phyloP scores from a whole-genome alignment of 192 early-diverging fungal genomes.

The Spizellomyces sp. region DNA sequence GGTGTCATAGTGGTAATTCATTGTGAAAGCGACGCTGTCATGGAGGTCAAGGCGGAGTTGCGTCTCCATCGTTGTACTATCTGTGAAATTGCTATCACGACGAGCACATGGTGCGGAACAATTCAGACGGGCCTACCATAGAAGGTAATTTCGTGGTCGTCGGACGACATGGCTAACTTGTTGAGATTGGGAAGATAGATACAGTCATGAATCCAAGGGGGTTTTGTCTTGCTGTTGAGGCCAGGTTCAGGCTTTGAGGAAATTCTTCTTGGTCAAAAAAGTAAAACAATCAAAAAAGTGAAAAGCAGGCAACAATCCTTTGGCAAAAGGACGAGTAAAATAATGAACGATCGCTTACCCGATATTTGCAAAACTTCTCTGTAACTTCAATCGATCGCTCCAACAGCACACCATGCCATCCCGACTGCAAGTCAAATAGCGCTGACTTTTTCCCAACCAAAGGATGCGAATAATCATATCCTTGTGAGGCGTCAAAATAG shows the following conservation, averaged over 20 bases:
- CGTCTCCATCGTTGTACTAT: slow-evolving; percentile 46
- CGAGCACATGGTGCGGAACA: not conserved
- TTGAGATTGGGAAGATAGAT: slow-evolving; percentile 40
- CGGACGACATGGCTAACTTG: slow-evolving; percentile 48
- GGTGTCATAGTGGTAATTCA: slow-evolving; percentile 37
- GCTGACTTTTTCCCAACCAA: slow-evolving; percentile 25
- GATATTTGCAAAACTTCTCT: slow-evolving; percentile 39
- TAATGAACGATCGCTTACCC: slow-evolving; percentile 33
- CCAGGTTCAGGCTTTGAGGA: not conserved
- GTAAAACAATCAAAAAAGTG: no score
- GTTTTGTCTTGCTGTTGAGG: not conserved
- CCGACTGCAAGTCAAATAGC: slow-evolving; percentile 47
- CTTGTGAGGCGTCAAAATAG: slow-evolving; percentile 40
- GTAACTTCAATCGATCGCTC: slow-evolving; percentile 52
- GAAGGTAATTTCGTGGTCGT: slow-evolving; percentile 55
- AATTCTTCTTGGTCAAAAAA: no score
- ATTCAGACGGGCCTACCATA: slow-evolving; percentile 38
- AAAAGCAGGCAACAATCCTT: no score
- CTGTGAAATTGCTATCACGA: slow-evolving; percentile 18
- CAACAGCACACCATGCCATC: slow-evolving; percentile 55
- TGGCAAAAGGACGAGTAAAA: not conserved
- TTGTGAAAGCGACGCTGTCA: slow-evolving; percentile 38
- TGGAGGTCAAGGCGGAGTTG: slow-evolving; percentile 48
- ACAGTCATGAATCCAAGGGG: slow-evolving; percentile 51
- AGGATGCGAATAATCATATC: slow-evolving; percentile 46